These are phyloP conservation scores for Kregervanrija pseudodelftensis DNA, from an alignment of 805 yeast species.

Conservation along the genomic window DNA sequence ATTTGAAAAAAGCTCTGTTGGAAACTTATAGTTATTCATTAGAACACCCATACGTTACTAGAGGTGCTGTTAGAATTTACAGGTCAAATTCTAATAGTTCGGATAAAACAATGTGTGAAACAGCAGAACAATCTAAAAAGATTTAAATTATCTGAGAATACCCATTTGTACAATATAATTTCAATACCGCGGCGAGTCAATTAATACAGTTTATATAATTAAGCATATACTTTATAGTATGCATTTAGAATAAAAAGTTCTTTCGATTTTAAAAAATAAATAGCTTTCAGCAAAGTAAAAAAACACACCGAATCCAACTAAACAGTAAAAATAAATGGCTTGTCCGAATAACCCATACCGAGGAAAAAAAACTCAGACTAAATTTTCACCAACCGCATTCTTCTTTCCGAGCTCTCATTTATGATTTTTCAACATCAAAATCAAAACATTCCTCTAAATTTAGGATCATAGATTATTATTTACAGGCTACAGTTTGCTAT, in stretches of 20 bases:
- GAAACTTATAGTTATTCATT: slow-evolving; percentile 52
- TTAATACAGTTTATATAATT: background rate
- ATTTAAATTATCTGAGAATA: background rate
- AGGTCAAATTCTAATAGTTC: background rate
- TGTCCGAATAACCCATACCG: too few species aligned
- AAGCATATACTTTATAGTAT: background rate
- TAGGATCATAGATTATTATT: background rate
- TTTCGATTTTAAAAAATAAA: background rate
- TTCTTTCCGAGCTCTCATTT: too few species aligned
- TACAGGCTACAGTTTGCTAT: background rate
- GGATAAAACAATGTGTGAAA: too few species aligned
- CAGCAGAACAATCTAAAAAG: background rate
- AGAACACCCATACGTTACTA: slow-evolving; percentile 37
- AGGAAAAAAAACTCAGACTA: too few species aligned
- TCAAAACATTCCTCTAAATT: too few species aligned
- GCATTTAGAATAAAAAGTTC: background rate
- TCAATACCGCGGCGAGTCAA: slow-evolving; percentile 1
- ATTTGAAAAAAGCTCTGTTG: slow-evolving; percentile 46
- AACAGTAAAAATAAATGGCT: too few species aligned
- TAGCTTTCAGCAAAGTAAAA: too few species aligned
- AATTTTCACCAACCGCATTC: too few species aligned
- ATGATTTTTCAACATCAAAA: too few species aligned
- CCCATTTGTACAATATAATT: background rate
- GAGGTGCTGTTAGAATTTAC: slow-evolving; percentile 14
- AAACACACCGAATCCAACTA: too few species aligned